phyloP scores from a whole-genome alignment of 768 basidiomycete species.

The Butyriboletus loyo region DNA sequence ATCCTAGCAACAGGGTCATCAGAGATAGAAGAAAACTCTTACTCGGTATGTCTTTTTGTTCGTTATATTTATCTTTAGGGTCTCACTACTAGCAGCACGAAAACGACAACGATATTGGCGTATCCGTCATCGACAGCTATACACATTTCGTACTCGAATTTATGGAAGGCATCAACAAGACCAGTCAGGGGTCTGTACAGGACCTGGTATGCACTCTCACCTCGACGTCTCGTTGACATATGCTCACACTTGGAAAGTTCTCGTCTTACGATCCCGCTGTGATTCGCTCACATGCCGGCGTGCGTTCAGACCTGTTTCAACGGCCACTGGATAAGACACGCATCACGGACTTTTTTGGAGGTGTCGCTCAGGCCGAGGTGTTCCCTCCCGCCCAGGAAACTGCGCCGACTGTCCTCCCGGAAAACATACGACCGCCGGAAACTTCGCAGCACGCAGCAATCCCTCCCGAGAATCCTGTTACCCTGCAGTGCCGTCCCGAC shows the following conservation, averaged over 20 bases:
- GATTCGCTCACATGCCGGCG: slow-evolving; percentile 86
- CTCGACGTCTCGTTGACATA: background rate
- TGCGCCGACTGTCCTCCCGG: background rate
- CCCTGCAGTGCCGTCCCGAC: background rate
- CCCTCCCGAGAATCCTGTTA: background rate
- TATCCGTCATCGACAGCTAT: slow-evolving; percentile 92
- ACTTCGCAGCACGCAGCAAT: background rate
- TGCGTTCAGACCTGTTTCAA: slow-evolving; percentile 78
- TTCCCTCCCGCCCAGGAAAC: slow-evolving; percentile 18
- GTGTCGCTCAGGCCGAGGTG: slow-evolving; percentile 81
- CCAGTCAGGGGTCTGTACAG: slow-evolving; percentile 72
- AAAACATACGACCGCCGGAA: background rate
- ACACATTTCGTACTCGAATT: slow-evolving; percentile 90
- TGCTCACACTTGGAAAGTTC: slow-evolving; percentile 55
- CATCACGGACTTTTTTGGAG: slow-evolving; percentile 87
- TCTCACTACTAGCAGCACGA: slow-evolving; percentile 58
- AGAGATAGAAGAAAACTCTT: slow-evolving; percentile 82
- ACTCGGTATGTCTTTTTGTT: slow-evolving; percentile 62
- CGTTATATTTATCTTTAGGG: background rate
- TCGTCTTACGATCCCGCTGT: slow-evolving; percentile 67
- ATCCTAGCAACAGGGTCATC: slow-evolving; percentile 91
- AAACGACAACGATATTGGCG: slow-evolving; percentile 91
- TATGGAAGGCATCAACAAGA: slow-evolving; percentile 92
- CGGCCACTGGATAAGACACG: slow-evolving; percentile 59
- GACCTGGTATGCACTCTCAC: slow-evolving; percentile 63